Base-by-base conservation (phyloP, 768 basidiomycete species). In the Suillus bovinus region DNA sequence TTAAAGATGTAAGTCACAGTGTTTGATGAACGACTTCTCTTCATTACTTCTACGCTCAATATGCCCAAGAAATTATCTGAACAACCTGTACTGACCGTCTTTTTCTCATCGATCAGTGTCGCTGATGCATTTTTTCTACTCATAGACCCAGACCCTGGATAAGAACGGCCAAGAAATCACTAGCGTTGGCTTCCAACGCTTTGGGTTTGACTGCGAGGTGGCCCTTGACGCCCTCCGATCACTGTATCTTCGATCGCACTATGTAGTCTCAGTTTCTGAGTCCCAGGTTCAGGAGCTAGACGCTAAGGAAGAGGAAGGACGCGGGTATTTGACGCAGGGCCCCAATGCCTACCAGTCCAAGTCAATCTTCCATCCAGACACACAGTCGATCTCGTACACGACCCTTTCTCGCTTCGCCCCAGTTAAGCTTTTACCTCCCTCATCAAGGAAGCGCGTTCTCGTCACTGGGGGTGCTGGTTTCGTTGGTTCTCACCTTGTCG, bases 381-480 rank as follows among this genome's bases (percentile, higher is more conserved):
- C 83, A 29, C 84, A 89, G 66, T 85, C 90, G 41, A 94, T 97
- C 74, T 92, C 95, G 47, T 98, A 96, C 78, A 92, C 93, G 53
- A 94, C 94, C 29, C 85, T 96, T 61, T 87, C 91, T 59, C 89
- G 92, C 49, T 99, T 95, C 76, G 93, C 95, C 11, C 94, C 96
- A 4, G 96, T 99, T 63, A 93, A 86, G 69, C 86, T 95, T 54
- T 86, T 99, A 53, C 76, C 93, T 11, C 86, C 91, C 24, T 80
- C 86, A 2, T 75, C 79, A 64, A 86, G 94, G 70, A 97, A 96
- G 78, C 90, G 96, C 63, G 80, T 99, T 68, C 86, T 99, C 44
- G 90, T 98, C 68, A 99, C 96, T 24, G 96, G 96, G 62, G 96
- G 97, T 46, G 97, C 96, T 41, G 97, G 97, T n/a, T 99, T 99